Conservation (phyloP, 257 asterid genomes). For the Cinchona pubescens region DNA sequence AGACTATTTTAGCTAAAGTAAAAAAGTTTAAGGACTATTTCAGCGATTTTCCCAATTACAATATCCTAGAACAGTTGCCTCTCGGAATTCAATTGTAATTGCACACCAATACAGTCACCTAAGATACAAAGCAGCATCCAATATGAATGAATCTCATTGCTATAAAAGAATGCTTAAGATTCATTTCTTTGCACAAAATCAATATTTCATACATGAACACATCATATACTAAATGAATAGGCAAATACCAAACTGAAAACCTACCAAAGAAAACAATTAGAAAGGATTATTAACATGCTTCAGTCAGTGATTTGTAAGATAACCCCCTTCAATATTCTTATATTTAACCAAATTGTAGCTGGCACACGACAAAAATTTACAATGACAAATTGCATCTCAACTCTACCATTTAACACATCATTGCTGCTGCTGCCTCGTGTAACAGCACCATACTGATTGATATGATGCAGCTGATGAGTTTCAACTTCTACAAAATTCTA, state of each 20-base stretch:
- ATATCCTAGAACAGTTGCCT: neutral
- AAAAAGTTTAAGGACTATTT: too few species aligned
- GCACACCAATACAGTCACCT: constrained; percentile 8
- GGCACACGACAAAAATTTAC: constrained; percentile 16
- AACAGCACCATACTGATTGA: constrained; percentile 1
- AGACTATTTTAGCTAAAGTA: too few species aligned
- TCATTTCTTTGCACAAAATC: constrained; percentile 33
- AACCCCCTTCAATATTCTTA: constrained; percentile 14
- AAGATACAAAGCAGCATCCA: constrained; percentile 13
- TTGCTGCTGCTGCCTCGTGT: constrained; percentile 1
- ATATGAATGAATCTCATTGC: constrained; percentile 16
- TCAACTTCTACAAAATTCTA: constrained; percentile 18
- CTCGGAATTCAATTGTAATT: neutral
- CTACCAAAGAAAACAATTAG: neutral
- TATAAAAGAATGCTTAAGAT: constrained; percentile 35
- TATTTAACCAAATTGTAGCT: constrained; percentile 19
- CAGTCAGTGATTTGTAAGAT: constrained; percentile 9
- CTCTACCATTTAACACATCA: neutral
- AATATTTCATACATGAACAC: constrained; percentile 41
- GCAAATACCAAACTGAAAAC: constrained; percentile 14
- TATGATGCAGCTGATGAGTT: constrained; percentile 5
- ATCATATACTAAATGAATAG: constrained; percentile 27
- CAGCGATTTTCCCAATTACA: too few species aligned
- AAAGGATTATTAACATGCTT: constrained; percentile 17
- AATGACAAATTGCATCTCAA: constrained; percentile 4